These are phyloP conservation scores for Psilocybe tampanensis DNA, from an alignment of 768 basidiomycete species.

Conservation along the genomic window DNA sequence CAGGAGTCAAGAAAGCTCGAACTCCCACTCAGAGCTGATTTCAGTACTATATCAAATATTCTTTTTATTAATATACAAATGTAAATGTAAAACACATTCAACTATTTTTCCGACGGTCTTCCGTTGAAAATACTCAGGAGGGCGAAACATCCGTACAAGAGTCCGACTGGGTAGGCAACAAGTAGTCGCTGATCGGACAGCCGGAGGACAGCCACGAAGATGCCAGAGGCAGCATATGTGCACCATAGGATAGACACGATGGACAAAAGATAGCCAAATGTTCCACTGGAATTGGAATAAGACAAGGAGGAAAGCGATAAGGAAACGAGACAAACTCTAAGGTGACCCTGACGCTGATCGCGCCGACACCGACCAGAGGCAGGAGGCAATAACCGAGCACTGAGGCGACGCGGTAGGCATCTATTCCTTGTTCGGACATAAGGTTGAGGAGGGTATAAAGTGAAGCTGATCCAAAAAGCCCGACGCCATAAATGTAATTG, in stretches of 20 bases:
- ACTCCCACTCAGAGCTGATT: not conserved
- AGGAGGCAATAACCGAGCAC: conserved; percentile 96
- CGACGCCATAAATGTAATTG: conserved; percentile 98
- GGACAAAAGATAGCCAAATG: conserved; percentile 85
- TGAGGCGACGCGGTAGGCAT: conserved; percentile 92
- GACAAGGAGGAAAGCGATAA: conserved; percentile 2
- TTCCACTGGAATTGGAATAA: conserved; percentile 52
- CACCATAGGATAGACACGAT: conserved; percentile 91
- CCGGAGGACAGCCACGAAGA: conserved; percentile 92
- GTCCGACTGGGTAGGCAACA: conserved; percentile 94
- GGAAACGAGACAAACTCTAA: conserved; percentile 70
- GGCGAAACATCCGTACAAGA: conserved; percentile 94
- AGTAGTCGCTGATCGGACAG: conserved; percentile 96
- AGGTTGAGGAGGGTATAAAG: conserved; percentile 95
- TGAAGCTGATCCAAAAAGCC: conserved; percentile 88
- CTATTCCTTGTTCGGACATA: conserved; percentile 95
- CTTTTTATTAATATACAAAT: not conserved
- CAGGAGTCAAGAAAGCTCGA: conserved; percentile 25
- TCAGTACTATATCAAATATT: not conserved
- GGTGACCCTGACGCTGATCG: conserved; percentile 82
- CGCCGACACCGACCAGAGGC: conserved; percentile 94
- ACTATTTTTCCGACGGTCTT: conserved; percentile 30
- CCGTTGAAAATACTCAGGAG: conserved; percentile 88
- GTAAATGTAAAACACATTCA: not conserved
- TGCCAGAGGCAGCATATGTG: conserved; percentile 93